Conservation (phyloP, 805 yeast species). For the Schizosaccharomyces cryophilus region DNA sequence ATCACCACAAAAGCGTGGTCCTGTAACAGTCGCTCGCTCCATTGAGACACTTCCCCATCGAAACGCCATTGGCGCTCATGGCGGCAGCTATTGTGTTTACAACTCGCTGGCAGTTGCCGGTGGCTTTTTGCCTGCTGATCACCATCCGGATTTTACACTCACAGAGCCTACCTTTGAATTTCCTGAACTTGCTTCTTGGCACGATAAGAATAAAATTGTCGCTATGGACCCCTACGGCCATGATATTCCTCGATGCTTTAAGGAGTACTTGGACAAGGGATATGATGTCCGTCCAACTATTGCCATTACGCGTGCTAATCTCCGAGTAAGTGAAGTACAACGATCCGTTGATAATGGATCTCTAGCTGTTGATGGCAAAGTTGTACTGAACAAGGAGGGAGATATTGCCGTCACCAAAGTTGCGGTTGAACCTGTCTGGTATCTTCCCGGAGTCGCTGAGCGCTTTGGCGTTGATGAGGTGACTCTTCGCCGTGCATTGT, state of each 20-base stretch:
- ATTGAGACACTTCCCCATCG: slow-evolving; percentile 27
- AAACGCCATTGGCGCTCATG: slow-evolving; percentile 18
- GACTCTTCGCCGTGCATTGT: slow-evolving; percentile 32
- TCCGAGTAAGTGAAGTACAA: slow-evolving; percentile 33
- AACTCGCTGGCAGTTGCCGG: slow-evolving; percentile 44
- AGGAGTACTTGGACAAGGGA: slow-evolving; percentile 16
- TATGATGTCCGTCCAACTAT: slow-evolving; percentile 41
- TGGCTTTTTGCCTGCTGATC: slow-evolving; percentile 27
- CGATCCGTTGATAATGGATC: slow-evolving; percentile 31
- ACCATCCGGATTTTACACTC: slow-evolving; percentile 35
- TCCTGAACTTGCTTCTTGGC: slow-evolving; percentile 34
- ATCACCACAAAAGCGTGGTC: slow-evolving; percentile 16
- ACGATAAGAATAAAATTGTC: slow-evolving; percentile 29
- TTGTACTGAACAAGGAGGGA: slow-evolving; percentile 34
- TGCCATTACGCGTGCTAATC: slow-evolving; percentile 40
- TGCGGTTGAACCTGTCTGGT: slow-evolving; percentile 52
- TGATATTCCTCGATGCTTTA: slow-evolving; percentile 34
- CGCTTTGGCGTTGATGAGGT: slow-evolving; percentile 33
- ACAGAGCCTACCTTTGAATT: slow-evolving; percentile 36
- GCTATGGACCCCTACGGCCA: slow-evolving; percentile 48
- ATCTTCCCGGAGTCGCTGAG: slow-evolving; percentile 42
- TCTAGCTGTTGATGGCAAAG: slow-evolving; percentile 31
- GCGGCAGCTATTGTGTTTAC: slow-evolving; percentile 29
- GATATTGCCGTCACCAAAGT: slow-evolving; percentile 38
- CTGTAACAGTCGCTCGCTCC: slow-evolving; percentile 29